Base-by-base conservation (phyloP, 192 early-diverging fungal genomes). In the Coemansia sp. region DNA sequence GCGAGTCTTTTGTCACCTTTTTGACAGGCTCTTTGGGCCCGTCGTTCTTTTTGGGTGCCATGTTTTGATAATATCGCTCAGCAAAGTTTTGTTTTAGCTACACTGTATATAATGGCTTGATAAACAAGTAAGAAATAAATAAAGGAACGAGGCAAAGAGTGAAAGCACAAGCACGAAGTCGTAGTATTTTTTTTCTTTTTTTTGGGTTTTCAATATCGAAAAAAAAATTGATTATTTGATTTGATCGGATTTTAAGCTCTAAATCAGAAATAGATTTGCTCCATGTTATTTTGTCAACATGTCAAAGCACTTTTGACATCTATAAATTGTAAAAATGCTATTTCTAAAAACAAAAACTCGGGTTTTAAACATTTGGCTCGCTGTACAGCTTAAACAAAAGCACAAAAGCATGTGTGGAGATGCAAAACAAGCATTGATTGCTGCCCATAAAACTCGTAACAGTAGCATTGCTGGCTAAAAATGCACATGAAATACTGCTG, bases 1-100 rank as follows among this genome's bases (percentile, higher is more conserved):
- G 88, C 48, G 87, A 67, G 74, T 96, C 95, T 5, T 67, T 51
- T 12, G 84, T 84, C 30, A 85, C 45, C 75, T 76, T 77, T 69
- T 77, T 72, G 60, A 71, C 68, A 12, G 82, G 69, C 68, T 62
- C 14, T 31, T 60, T 17, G 63, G 63, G 11, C 68, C 66, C 67
- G 61, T 66, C 61, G 70, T 58, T 40, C 64, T 60, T 42, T 65
- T 75, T 49, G 48, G 71, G 54, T 60, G 71, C 65, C 84, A 82
- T 82, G 4, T 6, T 34, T 25, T 28, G 17, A 4, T 56, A 57
- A 68, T 2, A 60, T n/a, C n/a, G n/a, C n/a, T n/a, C n/a, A n/a
- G n/a, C n/a, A n/a, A n/a, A n/a, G n/a, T n/a, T n/a, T n/a, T n/a
- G n/a, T n/a, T n/a, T n/a, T n/a, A n/a, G n/a, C n/a, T n/a, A n/a